Conservation (phyloP, 768 basidiomycete genomes). For the Lentinula raphanica region DNA sequence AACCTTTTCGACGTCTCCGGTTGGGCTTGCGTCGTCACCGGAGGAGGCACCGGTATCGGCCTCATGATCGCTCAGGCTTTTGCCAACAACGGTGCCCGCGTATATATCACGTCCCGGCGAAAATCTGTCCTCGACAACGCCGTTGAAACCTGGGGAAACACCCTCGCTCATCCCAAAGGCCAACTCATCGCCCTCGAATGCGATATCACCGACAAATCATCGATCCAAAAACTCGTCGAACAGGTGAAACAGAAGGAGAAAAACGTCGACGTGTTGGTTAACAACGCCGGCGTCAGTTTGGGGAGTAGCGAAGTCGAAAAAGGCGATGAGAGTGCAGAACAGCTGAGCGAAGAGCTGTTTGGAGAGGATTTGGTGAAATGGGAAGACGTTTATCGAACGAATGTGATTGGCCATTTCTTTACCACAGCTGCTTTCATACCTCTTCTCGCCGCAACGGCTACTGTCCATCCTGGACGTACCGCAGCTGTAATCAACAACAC, state of each 20-base stretch:
- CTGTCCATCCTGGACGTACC: conserved; percentile 16
- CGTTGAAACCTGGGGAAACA: not conserved
- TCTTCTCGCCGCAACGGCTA: conserved; percentile 25
- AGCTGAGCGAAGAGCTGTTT: not conserved
- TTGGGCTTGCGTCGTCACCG: conserved; percentile 1
- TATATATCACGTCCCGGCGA: conserved; percentile 35
- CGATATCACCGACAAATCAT: not conserved
- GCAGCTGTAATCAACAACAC: conserved; percentile 37
- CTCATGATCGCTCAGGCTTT: conserved; percentile 38
- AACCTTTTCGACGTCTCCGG: not conserved
- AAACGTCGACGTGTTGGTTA: conserved; percentile 1
- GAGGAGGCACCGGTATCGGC: conserved; percentile 20
- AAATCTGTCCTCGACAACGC: conserved; percentile 25
- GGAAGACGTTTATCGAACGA: conserved; percentile 27
- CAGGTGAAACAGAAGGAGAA: not conserved
- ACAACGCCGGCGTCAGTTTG: not conserved
- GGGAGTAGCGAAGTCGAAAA: not conserved
- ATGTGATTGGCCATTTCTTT: conserved; percentile 32
- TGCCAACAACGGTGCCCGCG: conserved; percentile 36
- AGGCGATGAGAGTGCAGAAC: conserved; percentile 1
- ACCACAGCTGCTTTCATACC: conserved; percentile 41
- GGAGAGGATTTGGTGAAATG: conserved; percentile 16
- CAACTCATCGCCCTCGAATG: not conserved
- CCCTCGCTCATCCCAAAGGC: not conserved
- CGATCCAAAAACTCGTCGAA: not conserved